Evolutionary conservation across 2,329 filamentous ascomycete genomes (phyloP), one percentile per base, ranked within the genome.

Genomic region (Aspergillus uvarum): DNA sequence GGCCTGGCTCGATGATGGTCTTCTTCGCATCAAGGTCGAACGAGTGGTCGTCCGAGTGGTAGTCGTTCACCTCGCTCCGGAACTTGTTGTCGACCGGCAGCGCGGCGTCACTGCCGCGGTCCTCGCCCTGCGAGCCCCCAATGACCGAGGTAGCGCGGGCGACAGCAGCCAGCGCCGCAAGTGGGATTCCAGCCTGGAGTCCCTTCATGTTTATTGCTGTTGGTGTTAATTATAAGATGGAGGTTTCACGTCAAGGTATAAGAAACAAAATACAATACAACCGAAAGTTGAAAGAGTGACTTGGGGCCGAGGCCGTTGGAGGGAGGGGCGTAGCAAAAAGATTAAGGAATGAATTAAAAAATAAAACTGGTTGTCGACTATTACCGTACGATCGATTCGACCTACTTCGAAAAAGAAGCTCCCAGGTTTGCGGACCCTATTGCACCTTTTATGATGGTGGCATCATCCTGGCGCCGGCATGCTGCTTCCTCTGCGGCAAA

Each of bases 161-260:
- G 49, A 71, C 68, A 14, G 71, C 70, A 51, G 69, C 74, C 55
- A 76, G 62, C 19, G 76, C 63, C 51, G 74, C 74, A 19, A 77
- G 61, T 5, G 74, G 72, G 49, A 77, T 71, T 54, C 73, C 74
- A 49, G 66, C 70, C 31, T 71, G 65, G 50, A 76, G 67, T 50
- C 69, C 71, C 70, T 76, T 77, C 74, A 77, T 77, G 14, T 55
- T 69, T 35, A 1, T 35, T 35, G 32, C 32, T 35, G 32, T 35
- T 35, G 11, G 21, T 12, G 14, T 11, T 21, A 24, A 32, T 56
- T 47, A 32, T 52, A 31, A 31, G 12, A 51, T n/a, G 47, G 42
- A 29, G 22, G 8, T 42, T 29, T 22, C 24, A 51, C 24, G 57
- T 56, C 51, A 5, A 54, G 49, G 26, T 48, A 54, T 38, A 26